These are phyloP conservation scores for Fusarium pseudoanthophilum DNA, from an alignment of 2,329 filamentous ascomycete species.

Conservation along the genomic window DNA sequence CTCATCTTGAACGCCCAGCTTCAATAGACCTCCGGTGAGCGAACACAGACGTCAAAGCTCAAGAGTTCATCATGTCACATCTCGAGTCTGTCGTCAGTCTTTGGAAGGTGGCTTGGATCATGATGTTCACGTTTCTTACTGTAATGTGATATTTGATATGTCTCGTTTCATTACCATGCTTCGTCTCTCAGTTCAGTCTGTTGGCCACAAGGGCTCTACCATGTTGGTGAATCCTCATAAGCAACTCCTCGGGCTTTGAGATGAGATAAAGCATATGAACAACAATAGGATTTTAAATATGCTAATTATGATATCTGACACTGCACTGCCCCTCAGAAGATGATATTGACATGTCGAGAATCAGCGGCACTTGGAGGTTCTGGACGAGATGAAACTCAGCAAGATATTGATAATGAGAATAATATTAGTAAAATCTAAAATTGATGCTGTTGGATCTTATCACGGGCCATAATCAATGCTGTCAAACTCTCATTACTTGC, in stretches of 20 bases:
- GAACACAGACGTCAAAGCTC: slow-evolving; percentile 13
- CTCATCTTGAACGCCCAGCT: slow-evolving; percentile 22
- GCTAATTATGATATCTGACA: not conserved
- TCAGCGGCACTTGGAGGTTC: not conserved
- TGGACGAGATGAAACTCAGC: not conserved
- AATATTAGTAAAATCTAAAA: slow-evolving; percentile 9
- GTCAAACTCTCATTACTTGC: not conserved
- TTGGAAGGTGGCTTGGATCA: not conserved
- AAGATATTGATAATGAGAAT: slow-evolving; percentile 6
- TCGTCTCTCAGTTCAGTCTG: not conserved
- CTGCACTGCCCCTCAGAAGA: not conserved
- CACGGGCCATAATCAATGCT: not conserved
- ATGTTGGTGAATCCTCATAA: not conserved
- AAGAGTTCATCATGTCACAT: not conserved
- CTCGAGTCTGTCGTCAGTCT: not conserved
- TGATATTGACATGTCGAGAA: slow-evolving; percentile 1
- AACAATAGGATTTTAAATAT: not conserved
- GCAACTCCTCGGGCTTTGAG: not conserved
- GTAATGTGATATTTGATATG: slow-evolving; percentile 13
- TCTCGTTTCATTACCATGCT: slow-evolving; percentile 11
- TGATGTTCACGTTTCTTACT: not conserved
- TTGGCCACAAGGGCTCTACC: not conserved
- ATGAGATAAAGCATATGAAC: not conserved
- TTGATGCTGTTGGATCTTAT: slow-evolving; percentile 2
- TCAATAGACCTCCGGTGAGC: slow-evolving; percentile 8